phyloP scores from a whole-genome alignment of 345 rosid species.

The Pseudoturritis turrita region DNA sequence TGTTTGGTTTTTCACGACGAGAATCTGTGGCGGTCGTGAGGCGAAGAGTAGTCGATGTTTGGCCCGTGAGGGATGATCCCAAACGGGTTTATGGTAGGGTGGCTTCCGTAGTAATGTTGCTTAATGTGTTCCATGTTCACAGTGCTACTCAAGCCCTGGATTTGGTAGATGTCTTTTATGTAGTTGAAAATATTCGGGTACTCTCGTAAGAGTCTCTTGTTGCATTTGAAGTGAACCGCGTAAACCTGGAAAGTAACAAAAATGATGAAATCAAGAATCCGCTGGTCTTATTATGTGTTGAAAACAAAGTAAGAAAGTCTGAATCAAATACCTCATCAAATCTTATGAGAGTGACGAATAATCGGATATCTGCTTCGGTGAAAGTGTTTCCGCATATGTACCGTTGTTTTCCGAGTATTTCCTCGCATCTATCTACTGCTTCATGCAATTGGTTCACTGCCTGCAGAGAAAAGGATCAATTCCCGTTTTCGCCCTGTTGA shows the following conservation, averaged over 20 bases:
- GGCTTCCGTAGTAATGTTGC: constrained; percentile 72
- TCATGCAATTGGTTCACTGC: constrained; percentile 64
- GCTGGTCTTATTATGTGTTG: background rate
- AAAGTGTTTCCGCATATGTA: constrained; percentile 67
- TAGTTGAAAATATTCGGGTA: constrained; percentile 66
- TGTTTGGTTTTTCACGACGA: background rate
- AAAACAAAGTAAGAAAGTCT: background rate
- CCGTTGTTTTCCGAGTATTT: constrained; percentile 57
- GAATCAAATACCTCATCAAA: constrained; percentile 68
- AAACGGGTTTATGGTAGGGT: constrained; percentile 58
- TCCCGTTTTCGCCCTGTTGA: background rate
- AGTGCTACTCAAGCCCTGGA: constrained; percentile 54
- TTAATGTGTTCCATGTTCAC: constrained; percentile 75
- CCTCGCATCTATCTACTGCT: constrained; percentile 76
- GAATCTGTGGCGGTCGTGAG: constrained; percentile 54
- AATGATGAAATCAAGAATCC: background rate
- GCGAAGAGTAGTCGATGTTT: constrained; percentile 43
- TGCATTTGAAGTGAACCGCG: constrained; percentile 82
- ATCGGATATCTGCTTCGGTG: constrained; percentile 69
- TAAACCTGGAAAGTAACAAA: constrained; percentile 42
- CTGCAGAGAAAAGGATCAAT: constrained; percentile 30
- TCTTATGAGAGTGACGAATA: constrained; percentile 87
- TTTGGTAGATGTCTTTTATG: constrained; percentile 60
- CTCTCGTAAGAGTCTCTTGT: constrained; percentile 71
- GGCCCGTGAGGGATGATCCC: constrained; percentile 73